These are phyloP conservation scores for Stemphylium vesicarium DNA, from an alignment of 2,329 filamentous ascomycete species.

Conservation along the genomic window DNA sequence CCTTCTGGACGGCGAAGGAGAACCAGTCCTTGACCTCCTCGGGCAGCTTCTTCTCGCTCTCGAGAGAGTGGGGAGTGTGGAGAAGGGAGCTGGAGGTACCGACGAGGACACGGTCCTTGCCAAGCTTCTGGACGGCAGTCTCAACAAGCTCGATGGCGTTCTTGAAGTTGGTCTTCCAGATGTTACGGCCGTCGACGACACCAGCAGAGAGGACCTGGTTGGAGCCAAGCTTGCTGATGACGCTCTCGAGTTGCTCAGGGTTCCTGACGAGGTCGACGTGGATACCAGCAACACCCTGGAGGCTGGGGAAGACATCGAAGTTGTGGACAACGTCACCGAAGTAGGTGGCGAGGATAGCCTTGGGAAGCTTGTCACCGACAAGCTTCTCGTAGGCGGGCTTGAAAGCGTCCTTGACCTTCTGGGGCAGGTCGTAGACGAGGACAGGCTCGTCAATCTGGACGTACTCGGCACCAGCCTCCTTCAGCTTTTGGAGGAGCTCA, in stretches of 20 bases:
- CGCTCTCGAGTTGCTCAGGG: conserved; percentile 93
- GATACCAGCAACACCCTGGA: conserved; percentile 77
- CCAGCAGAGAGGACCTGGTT: conserved; percentile 91
- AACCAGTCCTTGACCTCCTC: conserved; percentile 96
- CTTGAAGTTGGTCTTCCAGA: conserved; percentile 99
- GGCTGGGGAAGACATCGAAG: conserved; percentile 82
- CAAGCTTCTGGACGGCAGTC: conserved; percentile 90
- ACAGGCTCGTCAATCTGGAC: conserved; percentile 99
- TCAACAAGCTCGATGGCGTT: conserved; percentile 89
- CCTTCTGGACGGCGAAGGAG: conserved; percentile 97
- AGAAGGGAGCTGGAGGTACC: conserved; percentile 97
- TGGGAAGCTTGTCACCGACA: conserved; percentile 78
- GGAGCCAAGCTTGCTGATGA: conserved; percentile 80
- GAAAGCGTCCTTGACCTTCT: conserved; percentile 94
- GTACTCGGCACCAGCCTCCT: conserved; percentile 92
- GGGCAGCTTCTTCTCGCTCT: conserved; percentile 98
- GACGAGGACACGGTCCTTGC: conserved; percentile 96
- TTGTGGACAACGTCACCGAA: conserved; percentile 99
- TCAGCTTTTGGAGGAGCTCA: conserved; percentile 89
- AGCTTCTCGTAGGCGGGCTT: conserved; percentile 97
- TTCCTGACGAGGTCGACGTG: conserved; percentile 97
- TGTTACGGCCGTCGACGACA: conserved; percentile 98
- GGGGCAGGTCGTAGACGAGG: conserved; percentile 90
- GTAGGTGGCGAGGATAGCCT: conserved; percentile 93
- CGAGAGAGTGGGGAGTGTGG: conserved; percentile 97